Evolutionary conservation across 164 flowering plant genomes (phyloP), one percentile per base, ranked within the genome.

Genomic region (Akebia trifoliata): DNA sequence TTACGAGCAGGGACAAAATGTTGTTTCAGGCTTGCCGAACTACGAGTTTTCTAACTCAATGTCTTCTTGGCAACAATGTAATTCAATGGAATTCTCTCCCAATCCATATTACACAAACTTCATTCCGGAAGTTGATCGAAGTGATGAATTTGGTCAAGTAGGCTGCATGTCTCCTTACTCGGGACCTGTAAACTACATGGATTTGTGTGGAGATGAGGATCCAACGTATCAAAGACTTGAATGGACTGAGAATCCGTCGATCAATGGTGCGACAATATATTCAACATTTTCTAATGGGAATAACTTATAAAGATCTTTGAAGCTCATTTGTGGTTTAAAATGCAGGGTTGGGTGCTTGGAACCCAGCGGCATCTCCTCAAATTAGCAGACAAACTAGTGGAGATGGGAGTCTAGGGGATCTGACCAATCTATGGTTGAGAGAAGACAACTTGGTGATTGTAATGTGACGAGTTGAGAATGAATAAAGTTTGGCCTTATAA

Each of bases 41-140:
- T 36, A 61, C 29, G 78, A 72, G 18, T 35, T 54, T 55, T 49
- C 71, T 12, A 50, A 64, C 66, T 28, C 78, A 20, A 40, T 57
- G 69, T 34, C 59, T 28, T 45, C 72, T 17, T 74, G 80, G 84
- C 67, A 74, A 39, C 74, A 67, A 31, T 61, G 61, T 43, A 60
- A 60, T 43, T 67, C 67, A 6, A 30, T 8, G 2, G 81, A 73
- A 10, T 64, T 74, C 56, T 67, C 81, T 20, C 67, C 71, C 12
- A 55, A 71, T 68, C 73, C 83, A 39, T 72, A 82, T 6, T 72
- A 67, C 73, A 60, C 86, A 40, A 81, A 81, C 68, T 66, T 76
- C 35, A 60, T 50, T 29, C 81, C 70, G 60, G 86, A 78, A 50
- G 66, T 71, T 59, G 79, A 74, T 59, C 63, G 18, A 57, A 37